Evolutionary conservation across 228 moss, liverwort and hornwort genomes (phyloP).

Genomic region (Sphagnum magellanicum): DNA sequence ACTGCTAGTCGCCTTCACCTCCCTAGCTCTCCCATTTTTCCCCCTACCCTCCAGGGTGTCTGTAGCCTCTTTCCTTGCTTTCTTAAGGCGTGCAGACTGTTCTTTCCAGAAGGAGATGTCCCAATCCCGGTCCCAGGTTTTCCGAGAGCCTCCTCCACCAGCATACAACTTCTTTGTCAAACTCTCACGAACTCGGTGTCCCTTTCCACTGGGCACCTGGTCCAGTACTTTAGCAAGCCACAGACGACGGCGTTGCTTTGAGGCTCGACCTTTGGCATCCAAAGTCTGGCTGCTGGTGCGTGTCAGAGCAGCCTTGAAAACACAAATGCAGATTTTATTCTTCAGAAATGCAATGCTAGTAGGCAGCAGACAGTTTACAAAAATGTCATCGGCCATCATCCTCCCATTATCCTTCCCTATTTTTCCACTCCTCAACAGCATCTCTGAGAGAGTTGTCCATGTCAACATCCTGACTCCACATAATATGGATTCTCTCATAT

Average conservation of each 20-base stretch:
- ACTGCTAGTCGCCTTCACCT: conserved; percentile 5
- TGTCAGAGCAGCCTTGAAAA: conserved; percentile 59
- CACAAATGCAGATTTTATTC: neutral
- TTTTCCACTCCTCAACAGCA: too few relatives aligned
- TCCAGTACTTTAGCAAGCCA: conserved; percentile 76
- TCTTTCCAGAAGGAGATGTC: conserved; percentile 98
- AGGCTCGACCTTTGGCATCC: conserved; percentile 32
- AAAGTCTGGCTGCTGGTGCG: conserved; percentile 52
- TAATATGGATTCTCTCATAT: too few relatives aligned
- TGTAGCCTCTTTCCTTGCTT: conserved; percentile 57
- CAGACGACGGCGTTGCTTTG: conserved; percentile 41
- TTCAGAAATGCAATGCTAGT: too few relatives aligned
- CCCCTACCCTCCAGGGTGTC: conserved; percentile 29
- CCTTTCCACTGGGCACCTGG: conserved; percentile 52
- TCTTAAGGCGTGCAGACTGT: conserved; percentile 50
- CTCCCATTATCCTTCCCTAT: too few relatives aligned
- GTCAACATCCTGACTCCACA: too few relatives aligned
- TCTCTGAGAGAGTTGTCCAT: too few relatives aligned
- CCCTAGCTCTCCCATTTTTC: conserved; percentile 10
- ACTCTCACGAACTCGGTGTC: conserved; percentile 73
- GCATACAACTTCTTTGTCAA: conserved; percentile 83
- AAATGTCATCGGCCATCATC: too few relatives aligned
- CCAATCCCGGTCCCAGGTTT: conserved; percentile 95
- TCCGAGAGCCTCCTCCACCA: conserved; percentile 76
- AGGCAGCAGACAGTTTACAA: too few relatives aligned